Percentiles rank a stretch among this genome's conserved stretches.
Evolutionary conservation across 176 grass and related monocot species (phyloP).

Genomic region (Rhynchospora tenuis): DNA sequence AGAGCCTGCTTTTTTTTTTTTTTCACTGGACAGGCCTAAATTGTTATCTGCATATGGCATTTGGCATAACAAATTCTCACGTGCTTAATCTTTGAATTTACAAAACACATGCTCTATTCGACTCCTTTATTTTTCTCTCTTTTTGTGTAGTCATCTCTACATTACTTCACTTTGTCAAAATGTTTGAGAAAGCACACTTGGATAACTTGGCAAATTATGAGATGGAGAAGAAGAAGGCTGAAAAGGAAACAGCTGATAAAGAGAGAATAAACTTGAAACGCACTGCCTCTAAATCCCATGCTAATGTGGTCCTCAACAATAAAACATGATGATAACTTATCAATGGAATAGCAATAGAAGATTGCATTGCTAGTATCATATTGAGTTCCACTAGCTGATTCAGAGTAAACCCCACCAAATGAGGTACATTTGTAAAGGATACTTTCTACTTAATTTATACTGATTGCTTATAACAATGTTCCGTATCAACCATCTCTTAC

Average conservation of each 20-base stretch:
- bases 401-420: not conserved
- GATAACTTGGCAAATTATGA: constrained; percentile 68
- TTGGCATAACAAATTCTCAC: not conserved
- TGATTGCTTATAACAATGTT: not conserved
- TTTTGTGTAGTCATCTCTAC: constrained; percentile 57
- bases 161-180: constrained; percentile 64
- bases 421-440: not conserved
- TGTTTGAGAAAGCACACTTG: constrained; percentile 44
- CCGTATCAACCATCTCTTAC: not conserved
- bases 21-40: not conserved
- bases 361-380: not conserved
- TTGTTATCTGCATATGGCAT: not conserved
- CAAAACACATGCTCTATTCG: not conserved
- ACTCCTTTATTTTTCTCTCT: not conserved
- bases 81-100: not conserved
- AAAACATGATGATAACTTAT: not conserved
- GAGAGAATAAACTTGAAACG: constrained; percentile 43
- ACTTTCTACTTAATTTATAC: not conserved
- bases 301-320: not conserved
- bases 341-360: not conserved
- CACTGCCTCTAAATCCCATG: constrained; percentile 9
- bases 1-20: not conserved
- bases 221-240: constrained; percentile 60
- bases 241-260: constrained; percentile 37
- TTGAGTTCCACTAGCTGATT: not conserved